Evolutionary conservation across 352 stramenopile species (phyloP), one percentile per base, ranked within the genome.

Genomic region (Poterioochromonas sp.): DNA sequence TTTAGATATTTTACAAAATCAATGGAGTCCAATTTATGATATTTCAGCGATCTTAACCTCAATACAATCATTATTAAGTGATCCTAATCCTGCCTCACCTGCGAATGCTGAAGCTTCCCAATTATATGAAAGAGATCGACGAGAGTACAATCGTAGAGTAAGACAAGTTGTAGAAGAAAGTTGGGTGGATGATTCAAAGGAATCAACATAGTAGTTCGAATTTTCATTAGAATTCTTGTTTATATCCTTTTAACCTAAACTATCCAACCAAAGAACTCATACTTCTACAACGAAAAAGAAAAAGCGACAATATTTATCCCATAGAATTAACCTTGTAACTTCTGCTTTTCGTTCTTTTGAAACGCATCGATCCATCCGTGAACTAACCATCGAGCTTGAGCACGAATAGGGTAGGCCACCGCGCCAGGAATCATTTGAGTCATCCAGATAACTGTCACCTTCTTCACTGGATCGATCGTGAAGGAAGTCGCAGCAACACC

Each of bases 1-100:
- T 87, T 85, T 99, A 71, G 96, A 99, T 83, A 99, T 99, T 84
- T 87, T 99, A 81, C 95, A 99, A 85, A 98, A 99, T 86, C 95
- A 99, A 84, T 99, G 96, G 96, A 97, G 91, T 84, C 96, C 95
- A 22, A 99, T 99, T 84, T 99, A 99, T 85, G 95, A 99, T 83
- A 98, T 99, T 83, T 97, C 92, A 39, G 95, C 95, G 37, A 98
- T 99, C 84, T 87, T 99, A 73, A 98, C 95, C 51, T 98, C 91
- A 80, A 99, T 99, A 83, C 96, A 99, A 88, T 98, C 93, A 82
- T 85, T 99, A 62, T 86, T 99, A 76, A 98, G 93, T 81, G 95
- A 99, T 86, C 96, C 95, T 3, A 99, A 99, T 85, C 95, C 96
- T 63, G 95, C 97, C 39, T 98, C 93, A 79, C 96, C 96, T 11